Conservation (phyloP, 1,284 basidiomycete species). For the Violaceomyces palustris region DNA sequence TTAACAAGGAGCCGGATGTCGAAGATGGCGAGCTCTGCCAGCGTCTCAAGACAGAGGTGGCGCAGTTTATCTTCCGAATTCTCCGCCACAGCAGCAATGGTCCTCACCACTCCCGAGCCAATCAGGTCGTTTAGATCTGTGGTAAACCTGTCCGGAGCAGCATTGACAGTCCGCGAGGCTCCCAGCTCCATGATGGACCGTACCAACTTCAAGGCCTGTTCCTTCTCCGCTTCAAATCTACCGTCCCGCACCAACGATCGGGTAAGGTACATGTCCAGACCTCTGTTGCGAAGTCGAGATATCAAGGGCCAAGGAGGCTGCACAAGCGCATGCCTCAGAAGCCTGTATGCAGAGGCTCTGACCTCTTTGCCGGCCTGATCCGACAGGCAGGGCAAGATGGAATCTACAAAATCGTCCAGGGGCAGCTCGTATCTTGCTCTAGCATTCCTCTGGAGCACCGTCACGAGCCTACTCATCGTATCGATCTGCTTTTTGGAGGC, state of each 20-base stretch:
- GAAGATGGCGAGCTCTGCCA: constrained; percentile 82
- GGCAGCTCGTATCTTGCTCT: constrained; percentile 73
- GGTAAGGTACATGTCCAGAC: constrained; percentile 78
- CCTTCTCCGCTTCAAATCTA: constrained; percentile 77
- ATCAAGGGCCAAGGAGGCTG: constrained; percentile 55
- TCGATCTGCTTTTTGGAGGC: constrained; percentile 27
- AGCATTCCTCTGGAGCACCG: constrained; percentile 67
- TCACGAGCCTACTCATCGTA: constrained; percentile 63
- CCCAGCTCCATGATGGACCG: constrained; percentile 67
- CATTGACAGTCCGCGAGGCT: constrained; percentile 14
- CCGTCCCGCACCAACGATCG: constrained; percentile 81
- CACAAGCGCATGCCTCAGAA: constrained; percentile 74
- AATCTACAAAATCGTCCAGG: constrained; percentile 66
- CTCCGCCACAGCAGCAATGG: constrained; percentile 86
- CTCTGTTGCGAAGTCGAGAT: constrained; percentile 61
- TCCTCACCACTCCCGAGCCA: constrained; percentile 58
- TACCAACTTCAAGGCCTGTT: constrained; percentile 88
- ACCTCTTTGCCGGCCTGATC: constrained; percentile 70
- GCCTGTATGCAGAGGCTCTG: constrained; percentile 78
- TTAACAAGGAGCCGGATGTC: constrained; percentile 77
- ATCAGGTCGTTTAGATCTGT: constrained; percentile 46
- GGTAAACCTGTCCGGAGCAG: constrained; percentile 53
- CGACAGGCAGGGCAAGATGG: constrained; percentile 67
- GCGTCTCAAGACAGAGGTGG: constrained; percentile 76
- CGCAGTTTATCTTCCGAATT: constrained; percentile 85